Conservation (phyloP, 2,329 filamentous ascomycete species). For the Pseudogymnoascus verrucosus region DNA sequence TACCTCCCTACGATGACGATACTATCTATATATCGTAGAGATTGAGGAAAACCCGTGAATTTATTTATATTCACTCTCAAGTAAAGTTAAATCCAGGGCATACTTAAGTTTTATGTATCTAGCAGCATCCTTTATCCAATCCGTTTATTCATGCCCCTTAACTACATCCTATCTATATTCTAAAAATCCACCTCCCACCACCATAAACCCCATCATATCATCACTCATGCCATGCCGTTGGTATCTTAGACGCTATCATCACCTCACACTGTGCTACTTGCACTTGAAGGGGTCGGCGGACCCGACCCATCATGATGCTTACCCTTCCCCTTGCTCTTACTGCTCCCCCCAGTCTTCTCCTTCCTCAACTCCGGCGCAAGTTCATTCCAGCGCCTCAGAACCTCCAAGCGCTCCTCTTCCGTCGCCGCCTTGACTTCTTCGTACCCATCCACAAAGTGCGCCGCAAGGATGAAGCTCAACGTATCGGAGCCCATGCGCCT, state of each 20-base stretch:
- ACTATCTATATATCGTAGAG: too few species aligned
- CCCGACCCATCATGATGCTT: not conserved
- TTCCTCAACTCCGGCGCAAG: constrained; percentile 16
- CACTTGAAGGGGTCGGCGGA: not conserved
- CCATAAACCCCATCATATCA: not conserved
- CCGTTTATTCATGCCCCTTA: not conserved
- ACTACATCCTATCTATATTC: not conserved
- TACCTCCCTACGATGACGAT: too few species aligned
- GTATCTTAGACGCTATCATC: not conserved
- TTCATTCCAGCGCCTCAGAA: constrained; percentile 21
- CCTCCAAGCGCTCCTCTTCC: constrained; percentile 20
- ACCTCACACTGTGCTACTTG: not conserved
- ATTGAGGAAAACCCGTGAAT: not conserved
- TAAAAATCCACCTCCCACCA: not conserved
- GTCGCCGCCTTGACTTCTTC: constrained; percentile 20
- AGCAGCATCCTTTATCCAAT: not conserved
- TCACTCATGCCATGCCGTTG: not conserved
- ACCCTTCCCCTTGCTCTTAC: constrained; percentile 10
- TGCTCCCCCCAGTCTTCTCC: constrained; percentile 10
- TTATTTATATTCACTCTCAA: not conserved
- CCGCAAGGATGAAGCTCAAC: constrained; percentile 25
- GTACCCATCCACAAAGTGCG: constrained; percentile 22
- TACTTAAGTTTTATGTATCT: not conserved
- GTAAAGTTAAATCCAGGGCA: not conserved
- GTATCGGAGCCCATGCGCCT: constrained; percentile 20